Base-by-base conservation (phyloP, 345 rosid species). In the Angophora floribunda region DNA sequence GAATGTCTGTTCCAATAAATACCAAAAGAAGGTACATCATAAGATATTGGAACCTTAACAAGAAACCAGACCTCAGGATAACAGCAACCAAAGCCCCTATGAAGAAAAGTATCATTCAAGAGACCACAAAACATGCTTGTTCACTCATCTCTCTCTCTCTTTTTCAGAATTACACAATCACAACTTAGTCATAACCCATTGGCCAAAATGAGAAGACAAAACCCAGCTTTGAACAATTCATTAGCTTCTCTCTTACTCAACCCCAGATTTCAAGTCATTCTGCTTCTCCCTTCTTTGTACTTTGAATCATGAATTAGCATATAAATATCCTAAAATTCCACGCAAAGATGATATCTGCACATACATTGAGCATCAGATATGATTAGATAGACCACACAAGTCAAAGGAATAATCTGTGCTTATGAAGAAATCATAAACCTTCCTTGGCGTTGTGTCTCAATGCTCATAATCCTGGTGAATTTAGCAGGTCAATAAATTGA, bases 401-500 rank as follows among this genome's bases (percentile, higher is more conserved):
- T 94, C 93, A 93, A 91, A 75, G 49, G 75, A 63, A 63, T 63
- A 5, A 63, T 63, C 75, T 1, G 14, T 75, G 84, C 0, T 75
- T 11, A 41, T 85, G 63, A 88, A 91, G 63, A 90, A 92, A 89
- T 88, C 89, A 75, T 87, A 91, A 84, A 19, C 49, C 84, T 75
- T 41, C 84, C 10, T 75, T 1, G 49, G 0, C 10, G 26, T 63
- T n/a, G 75, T 19, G 84, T 0, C 84, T 49, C 7, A 41, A 41
- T 90, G 61, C 52, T 88, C 90, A 52, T 79, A 78, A 32, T 85
- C 28, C 87, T 94, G 94, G 88, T 90, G 57, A 94, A 92, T 93
- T 89, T 59, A 91, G 96, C 90, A 85, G 87, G 78, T 91, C 86
- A 87, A 87, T 92, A 85, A 88, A 93, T 93, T 94, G 78, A 85